These are phyloP conservation scores for Trichoderma sp. DNA, from an alignment of 2,329 filamentous ascomycete genomes.

Conservation along the genomic window DNA sequence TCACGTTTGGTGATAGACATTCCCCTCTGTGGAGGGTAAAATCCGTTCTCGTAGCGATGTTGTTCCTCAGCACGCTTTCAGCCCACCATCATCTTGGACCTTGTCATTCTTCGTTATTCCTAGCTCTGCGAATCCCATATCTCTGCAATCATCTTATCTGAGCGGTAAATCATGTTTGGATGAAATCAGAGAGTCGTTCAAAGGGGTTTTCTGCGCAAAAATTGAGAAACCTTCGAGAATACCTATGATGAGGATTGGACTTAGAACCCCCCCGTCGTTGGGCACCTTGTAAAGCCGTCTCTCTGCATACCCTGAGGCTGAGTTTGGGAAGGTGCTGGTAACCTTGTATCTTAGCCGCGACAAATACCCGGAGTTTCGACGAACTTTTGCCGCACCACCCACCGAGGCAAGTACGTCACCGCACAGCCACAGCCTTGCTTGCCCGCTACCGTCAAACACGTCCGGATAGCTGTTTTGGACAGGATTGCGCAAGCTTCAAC, in stretches of 20 bases:
- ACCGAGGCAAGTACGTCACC: conserved; percentile 7
- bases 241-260: not conserved
- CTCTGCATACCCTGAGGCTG: not conserved
- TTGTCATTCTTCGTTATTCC: not conserved
- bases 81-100: not conserved
- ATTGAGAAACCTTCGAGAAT: not conserved
- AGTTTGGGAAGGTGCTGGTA: not conserved
- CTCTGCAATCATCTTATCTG: not conserved
- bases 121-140: not conserved
- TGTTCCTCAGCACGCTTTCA: not conserved
- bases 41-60: not conserved
- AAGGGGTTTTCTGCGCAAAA: not conserved
- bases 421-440: conserved; percentile 11
- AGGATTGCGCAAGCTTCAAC: conserved; percentile 12
- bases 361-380: not conserved
- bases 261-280: not conserved
- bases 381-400: not conserved
- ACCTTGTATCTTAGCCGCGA: not conserved
- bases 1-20: not conserved
- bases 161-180: not conserved
- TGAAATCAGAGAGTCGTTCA: not conserved
- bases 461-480: not conserved
- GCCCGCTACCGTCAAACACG: not conserved
- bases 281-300: not conserved
- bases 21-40: not conserved